Evolutionary conservation across 2,329 filamentous ascomycete genomes (phyloP).

Genomic region (Diplodia scrobiculata): DNA sequence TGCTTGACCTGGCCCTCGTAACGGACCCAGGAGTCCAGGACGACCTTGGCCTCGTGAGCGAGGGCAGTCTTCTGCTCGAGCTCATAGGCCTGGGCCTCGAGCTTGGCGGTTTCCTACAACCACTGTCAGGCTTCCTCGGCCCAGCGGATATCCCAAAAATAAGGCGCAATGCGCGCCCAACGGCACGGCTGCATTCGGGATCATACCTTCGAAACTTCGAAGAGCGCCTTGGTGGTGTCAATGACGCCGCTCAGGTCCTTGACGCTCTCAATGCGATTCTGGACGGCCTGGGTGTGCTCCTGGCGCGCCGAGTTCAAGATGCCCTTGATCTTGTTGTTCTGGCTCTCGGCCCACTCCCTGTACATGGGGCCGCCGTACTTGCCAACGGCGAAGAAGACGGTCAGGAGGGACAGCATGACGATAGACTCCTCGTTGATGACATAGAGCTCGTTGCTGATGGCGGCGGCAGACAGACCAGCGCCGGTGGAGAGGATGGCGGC

Average conservation of each 20-base stretch:
- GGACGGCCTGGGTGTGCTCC: slow-evolving; percentile 94
- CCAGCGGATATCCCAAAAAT: slow-evolving; percentile 32
- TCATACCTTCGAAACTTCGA: slow-evolving; percentile 94
- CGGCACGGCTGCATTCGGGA: not conserved
- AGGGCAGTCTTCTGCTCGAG: slow-evolving; percentile 94
- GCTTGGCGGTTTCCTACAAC: slow-evolving; percentile 87
- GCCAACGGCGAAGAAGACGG: slow-evolving; percentile 88
- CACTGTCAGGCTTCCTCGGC: slow-evolving; percentile 36
- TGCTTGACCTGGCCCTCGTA: slow-evolving; percentile 99
- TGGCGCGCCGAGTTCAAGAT: slow-evolving; percentile 92
- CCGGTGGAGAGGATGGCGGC: slow-evolving; percentile 93
- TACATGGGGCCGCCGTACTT: slow-evolving; percentile 93
- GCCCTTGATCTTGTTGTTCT: slow-evolving; percentile 89
- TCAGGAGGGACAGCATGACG: slow-evolving; percentile 87
- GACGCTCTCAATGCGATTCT: slow-evolving; percentile 90
- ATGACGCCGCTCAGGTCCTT: slow-evolving; percentile 93
- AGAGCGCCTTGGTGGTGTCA: slow-evolving; percentile 94
- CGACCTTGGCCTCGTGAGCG: slow-evolving; percentile 87
- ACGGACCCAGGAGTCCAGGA: slow-evolving; percentile 97
- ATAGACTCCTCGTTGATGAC: slow-evolving; percentile 99
- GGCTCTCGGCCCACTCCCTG: slow-evolving; percentile 84
- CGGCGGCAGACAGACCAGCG: slow-evolving; percentile 87
- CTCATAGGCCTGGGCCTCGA: slow-evolving; percentile 95
- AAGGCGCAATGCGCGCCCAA: not conserved
- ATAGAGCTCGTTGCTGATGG: slow-evolving; percentile 99